Evolutionary conservation across 139 green algal species (phyloP), one percentile per base, ranked within the genome.

Genomic region (Micromonas commoda): DNA sequence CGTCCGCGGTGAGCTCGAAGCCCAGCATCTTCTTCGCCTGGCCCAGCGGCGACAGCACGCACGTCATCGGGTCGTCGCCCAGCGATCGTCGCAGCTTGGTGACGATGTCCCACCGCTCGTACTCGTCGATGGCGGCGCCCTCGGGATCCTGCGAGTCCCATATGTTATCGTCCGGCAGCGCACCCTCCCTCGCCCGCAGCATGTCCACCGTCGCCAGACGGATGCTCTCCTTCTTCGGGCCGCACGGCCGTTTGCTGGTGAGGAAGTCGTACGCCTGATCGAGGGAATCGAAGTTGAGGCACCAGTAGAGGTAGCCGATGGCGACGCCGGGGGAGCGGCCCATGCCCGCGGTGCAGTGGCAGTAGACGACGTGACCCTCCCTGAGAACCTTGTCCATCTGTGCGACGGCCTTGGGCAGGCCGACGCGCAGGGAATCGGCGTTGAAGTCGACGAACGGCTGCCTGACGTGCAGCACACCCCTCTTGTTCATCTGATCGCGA

Each of bases 241-340:
- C 83, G 64, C 83, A 88, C 23, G 83, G 83, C 21, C 83, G 34
- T 29, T 82, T 84, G 1, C 57, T 76, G 2, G 83, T 88, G 21
- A 88, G 68, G 33, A 72, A 80, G 3, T 86, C 74, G 57, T 88
- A 88, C 6, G 83, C 83, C 9, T 60, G 64, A 24, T 78, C 68
- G 31, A 82, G 61, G 9, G 16, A 64, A 0, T 67, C 1, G 26
- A 78, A 77, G 29, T 82, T 38, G 16, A 39, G 20, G 60, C 80
- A 86, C 83, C 83, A 87, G 39, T 86, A 87, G 34, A 87, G 63
- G 28, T 82, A 87, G 20, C 71, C 77, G 39, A 87, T 87, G 28
- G 71, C 81, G 16, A 73, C 63, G 20, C 53, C 83, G 2, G 83
- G 83, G 3, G 81, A 76, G 13, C 83, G 64, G 23, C 83, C 83